Conservation (phyloP, 495 filamentous ascomycete genomes). For the Bacidia gigantensis region DNA sequence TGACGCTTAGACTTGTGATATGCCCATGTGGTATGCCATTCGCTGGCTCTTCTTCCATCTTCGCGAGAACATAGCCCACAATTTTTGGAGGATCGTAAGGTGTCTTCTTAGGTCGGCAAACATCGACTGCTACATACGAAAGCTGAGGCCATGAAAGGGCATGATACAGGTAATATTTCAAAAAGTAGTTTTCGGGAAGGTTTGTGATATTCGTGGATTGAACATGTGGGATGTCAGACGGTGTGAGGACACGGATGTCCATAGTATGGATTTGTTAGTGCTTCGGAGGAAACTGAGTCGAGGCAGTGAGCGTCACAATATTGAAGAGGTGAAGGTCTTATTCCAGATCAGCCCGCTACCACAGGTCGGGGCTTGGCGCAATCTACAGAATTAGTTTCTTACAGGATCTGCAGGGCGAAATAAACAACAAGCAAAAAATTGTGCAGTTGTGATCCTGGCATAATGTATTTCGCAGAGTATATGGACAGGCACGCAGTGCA, state of each 20-base stretch:
- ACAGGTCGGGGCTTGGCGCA: too few species aligned
- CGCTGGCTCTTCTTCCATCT: slow-evolving; percentile 96
- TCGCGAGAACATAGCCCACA: slow-evolving; percentile 96
- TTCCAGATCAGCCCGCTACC: too few species aligned
- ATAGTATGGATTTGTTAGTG: slow-evolving; percentile 30
- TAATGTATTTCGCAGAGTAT: too few species aligned
- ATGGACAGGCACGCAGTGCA: too few species aligned
- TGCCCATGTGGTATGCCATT: slow-evolving; percentile 90
- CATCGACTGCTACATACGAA: slow-evolving; percentile 89
- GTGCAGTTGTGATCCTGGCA: too few species aligned
- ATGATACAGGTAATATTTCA: slow-evolving; percentile 99
- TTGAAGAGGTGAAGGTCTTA: too few species aligned
- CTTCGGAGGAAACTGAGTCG: too few species aligned
- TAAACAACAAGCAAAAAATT: too few species aligned
- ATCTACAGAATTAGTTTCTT: too few species aligned
- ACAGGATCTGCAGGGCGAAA: too few species aligned
- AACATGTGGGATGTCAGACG: slow-evolving; percentile 80
- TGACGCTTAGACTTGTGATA: slow-evolving; percentile 89
- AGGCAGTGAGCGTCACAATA: too few species aligned
- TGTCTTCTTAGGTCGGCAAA: slow-evolving; percentile 55
- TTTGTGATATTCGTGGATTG: slow-evolving; percentile 98
- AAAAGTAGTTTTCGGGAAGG: slow-evolving; percentile 97
- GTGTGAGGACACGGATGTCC: slow-evolving; percentile 64
- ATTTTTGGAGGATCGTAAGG: slow-evolving; percentile 87
- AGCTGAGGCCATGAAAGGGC: slow-evolving; percentile 95